A percentile compares a stretch with the other conserved stretches of the same genome.
These are phyloP conservation scores for Podospora fimiseda DNA, from an alignment of 495 filamentous ascomycete genomes.

Conservation along the genomic window DNA sequence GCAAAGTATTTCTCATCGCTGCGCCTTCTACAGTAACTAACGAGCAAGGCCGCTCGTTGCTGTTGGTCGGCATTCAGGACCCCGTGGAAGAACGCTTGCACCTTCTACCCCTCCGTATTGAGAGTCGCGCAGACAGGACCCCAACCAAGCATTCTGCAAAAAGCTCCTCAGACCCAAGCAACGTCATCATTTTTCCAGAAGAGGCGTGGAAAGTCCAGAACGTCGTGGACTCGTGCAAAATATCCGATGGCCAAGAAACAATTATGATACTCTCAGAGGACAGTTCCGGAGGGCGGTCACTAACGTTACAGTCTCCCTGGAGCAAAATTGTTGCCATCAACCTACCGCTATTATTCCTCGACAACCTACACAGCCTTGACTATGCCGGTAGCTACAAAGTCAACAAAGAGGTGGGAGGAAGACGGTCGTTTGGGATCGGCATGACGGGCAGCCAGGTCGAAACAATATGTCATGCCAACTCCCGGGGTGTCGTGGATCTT, in stretches of 20 bases:
- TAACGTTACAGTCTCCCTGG: constrained; percentile 75
- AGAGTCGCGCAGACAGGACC: constrained; percentile 23
- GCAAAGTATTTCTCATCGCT: constrained; percentile 59
- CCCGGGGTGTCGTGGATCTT: constrained; percentile 57
- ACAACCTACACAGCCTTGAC: constrained; percentile 33
- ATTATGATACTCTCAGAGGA: constrained; percentile 65
- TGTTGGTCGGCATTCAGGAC: constrained; percentile 66
- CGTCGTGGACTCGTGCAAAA: constrained; percentile 67
- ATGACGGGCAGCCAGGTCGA: constrained; percentile 32
- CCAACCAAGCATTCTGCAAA: constrained; percentile 19
- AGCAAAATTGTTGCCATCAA: constrained; percentile 52
- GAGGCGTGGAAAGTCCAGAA: constrained; percentile 47
- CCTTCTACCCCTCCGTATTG: constrained; percentile 55
- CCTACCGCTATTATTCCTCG: constrained; percentile 37
- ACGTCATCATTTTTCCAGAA: constrained; percentile 30
- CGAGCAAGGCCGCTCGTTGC: constrained; percentile 39
- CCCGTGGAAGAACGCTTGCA: constrained; percentile 58
- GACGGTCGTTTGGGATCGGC: constrained; percentile 11
- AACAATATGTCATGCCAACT: constrained; percentile 37
- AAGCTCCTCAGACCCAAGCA: not conserved
- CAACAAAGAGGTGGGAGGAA: constrained; percentile 3
- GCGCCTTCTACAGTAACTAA: constrained; percentile 51
- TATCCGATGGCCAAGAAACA: constrained; percentile 61
- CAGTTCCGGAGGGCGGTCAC: constrained; percentile 52
- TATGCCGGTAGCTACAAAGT: constrained; percentile 28